Evolutionary conservation across 2,329 filamentous ascomycete genomes (phyloP), one percentile per base, ranked within the genome.

Genomic region (Zymoseptoria passerinii): DNA sequence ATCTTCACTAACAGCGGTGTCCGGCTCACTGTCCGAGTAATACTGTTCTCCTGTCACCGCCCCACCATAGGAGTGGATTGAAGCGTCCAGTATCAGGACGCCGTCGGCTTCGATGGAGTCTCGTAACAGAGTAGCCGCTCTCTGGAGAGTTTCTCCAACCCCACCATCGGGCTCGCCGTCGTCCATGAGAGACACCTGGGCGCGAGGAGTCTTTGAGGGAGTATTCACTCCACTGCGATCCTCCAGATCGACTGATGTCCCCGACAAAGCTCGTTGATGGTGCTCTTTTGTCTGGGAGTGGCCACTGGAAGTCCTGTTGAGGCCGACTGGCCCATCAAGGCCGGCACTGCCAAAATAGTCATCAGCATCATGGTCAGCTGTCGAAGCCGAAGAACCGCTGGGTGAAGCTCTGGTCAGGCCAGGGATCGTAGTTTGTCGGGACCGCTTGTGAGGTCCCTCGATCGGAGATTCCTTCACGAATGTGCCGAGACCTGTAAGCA

Each of bases 401-500:
- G n/a, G n/a, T 16, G 35, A 44, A 16, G 13, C 10, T 7, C n/a
- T 44, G 35, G n/a, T 10, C 8, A 50, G 13, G 18, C 51, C 13
- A 1, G 51, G 20, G 13, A 40, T 40, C n/a, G 20, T 51, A 6
- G 18, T 2, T 20, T 13, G 27, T 13, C 35, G 44, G n/a, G 52
- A 18, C 2, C 50, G 23, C 23, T 18, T 52, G 23, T 52, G 23
- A 18, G 50, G 9, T 4, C 8, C 23, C 28, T 23, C n/a, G 23
- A 27, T 18, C n/a, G 50, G 50, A 18, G 50, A 28, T 20, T 50
- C 53, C 23, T 70, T 66, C 16, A 72, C 66, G 52, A 71, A 83
- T n/a, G 76, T 74, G 2, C 77, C 80, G 13, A 84, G 69, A 0
- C 81, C 80, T 16, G 78, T 75, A 49, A 78, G 79, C 71, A 79